These are phyloP conservation scores for Rhodotorula kratochvilovae DNA, from an alignment of 768 basidiomycete species.

Conservation along the genomic window DNA sequence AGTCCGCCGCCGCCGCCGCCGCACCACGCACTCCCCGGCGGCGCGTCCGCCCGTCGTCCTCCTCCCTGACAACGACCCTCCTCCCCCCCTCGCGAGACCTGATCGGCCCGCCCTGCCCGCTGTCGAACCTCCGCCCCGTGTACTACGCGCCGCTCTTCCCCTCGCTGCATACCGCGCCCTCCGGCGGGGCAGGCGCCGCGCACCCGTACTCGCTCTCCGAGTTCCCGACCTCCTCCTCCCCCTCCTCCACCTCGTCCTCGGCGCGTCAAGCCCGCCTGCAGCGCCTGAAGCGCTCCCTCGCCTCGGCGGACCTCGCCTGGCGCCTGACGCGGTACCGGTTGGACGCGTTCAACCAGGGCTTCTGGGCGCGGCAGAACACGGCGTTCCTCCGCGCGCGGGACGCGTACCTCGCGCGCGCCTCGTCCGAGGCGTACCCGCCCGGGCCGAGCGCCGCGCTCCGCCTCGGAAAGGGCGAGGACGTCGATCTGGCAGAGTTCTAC, in stretches of 20 bases:
- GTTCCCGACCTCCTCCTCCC: conserved; percentile 31
- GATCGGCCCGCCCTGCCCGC: conserved; percentile 36
- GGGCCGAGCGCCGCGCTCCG: not conserved
- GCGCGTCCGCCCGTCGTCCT: not conserved
- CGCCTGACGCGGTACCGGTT: conserved; percentile 36
- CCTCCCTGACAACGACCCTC: not conserved
- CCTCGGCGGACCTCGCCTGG: conserved; percentile 38
- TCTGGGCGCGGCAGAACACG: conserved; percentile 37
- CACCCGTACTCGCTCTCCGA: conserved; percentile 43
- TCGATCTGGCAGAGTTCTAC: conserved; percentile 35
- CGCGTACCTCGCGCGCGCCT: conserved; percentile 7
- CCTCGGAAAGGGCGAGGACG: not conserved
- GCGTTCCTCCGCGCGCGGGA: conserved; percentile 29
- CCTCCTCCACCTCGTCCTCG: conserved; percentile 6
- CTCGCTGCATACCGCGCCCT: conserved; percentile 2
- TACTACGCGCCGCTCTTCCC: conserved; percentile 41
- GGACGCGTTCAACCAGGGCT: conserved; percentile 39
- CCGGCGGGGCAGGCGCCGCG: not conserved
- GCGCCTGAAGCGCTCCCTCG: conserved; percentile 9
- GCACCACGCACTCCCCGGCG: not conserved
- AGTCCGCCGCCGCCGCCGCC: too few species aligned
- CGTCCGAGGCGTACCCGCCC: conserved; percentile 8
- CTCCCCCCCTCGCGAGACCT: conserved; percentile 30
- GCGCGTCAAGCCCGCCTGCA: not conserved
- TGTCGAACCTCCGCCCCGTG: conserved; percentile 42